phyloP scores from a whole-genome alignment of 331 rosid genomes.

The Acacia pycnantha region DNA sequence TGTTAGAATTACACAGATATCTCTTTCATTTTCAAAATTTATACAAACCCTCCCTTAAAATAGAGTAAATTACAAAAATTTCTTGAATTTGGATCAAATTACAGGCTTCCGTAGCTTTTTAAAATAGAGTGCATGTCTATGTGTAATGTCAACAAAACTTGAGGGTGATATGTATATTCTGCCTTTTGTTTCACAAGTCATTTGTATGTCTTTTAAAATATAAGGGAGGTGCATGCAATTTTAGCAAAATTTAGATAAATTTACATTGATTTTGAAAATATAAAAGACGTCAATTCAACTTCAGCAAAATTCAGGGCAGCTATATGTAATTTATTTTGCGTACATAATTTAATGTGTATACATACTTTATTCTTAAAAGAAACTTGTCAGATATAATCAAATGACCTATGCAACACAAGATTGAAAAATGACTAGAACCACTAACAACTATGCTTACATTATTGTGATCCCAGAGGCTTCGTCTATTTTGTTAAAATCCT shows the following conservation, averaged over 20 bases:
- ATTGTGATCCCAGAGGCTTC: conserved; percentile 3
- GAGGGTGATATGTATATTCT: not conserved
- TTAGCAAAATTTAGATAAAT: not conserved
- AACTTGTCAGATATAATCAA: not conserved
- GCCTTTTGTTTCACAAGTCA: not conserved
- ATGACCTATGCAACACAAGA: not conserved
- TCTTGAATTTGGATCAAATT: not conserved
- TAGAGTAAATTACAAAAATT: not conserved
- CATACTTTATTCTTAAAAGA: too few relatives aligned
- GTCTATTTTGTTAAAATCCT: not conserved
- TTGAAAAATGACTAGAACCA: not conserved
- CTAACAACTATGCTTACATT: conserved; percentile 37
- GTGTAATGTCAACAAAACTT: too few relatives aligned
- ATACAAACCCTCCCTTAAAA: not conserved
- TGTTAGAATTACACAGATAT: not conserved
- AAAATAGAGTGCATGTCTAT: not conserved
- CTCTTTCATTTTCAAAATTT: not conserved
- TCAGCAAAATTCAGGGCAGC: not conserved
- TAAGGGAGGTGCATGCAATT: not conserved
- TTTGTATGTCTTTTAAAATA: not conserved
- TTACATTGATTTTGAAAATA: not conserved
- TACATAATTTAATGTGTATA: too few relatives aligned
- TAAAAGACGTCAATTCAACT: not conserved
- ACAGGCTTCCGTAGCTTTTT: not conserved
- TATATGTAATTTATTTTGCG: not conserved